phyloP scores from a whole-genome alignment of 2,329 filamentous ascomycete genomes.

The Calonectria pteridis region DNA sequence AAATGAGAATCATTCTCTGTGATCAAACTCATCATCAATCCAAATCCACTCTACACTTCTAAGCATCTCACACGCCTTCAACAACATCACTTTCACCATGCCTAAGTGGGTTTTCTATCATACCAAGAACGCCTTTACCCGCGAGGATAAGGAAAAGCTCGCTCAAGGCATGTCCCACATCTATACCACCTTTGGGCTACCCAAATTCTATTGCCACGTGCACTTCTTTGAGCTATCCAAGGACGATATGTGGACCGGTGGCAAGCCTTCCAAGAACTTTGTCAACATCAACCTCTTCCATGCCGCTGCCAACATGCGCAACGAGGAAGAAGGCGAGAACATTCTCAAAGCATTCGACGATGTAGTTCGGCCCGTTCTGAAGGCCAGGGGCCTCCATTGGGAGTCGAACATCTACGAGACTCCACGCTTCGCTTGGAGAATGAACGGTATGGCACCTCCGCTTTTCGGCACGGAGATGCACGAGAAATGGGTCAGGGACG shows the following conservation, averaged over 20 bases:
- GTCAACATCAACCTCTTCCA: not conserved
- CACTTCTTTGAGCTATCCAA: not conserved
- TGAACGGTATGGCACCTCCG: not conserved
- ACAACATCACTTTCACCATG: not conserved
- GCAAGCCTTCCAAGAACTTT: not conserved
- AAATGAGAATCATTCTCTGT: not conserved
- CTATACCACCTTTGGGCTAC: not conserved
- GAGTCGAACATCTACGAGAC: not conserved
- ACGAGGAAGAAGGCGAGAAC: not conserved
- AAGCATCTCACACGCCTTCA: not conserved
- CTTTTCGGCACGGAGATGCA: not conserved
- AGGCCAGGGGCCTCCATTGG: not conserved
- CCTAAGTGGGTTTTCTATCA: not conserved
- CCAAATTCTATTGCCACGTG: not conserved
- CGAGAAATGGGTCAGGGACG: not conserved
- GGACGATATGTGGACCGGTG: not conserved
- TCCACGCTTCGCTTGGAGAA: not conserved
- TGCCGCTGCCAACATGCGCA: not conserved
- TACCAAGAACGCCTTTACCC: not conserved
- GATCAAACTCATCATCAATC: not conserved
- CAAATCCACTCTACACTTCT: not conserved
- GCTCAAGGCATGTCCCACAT: not conserved
- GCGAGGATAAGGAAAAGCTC: not conserved
- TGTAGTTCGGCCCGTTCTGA: not conserved
- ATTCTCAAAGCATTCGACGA: not conserved